phyloP scores from a whole-genome alignment of 1,284 basidiomycete genomes.

The Leccinum fuscescens region DNA sequence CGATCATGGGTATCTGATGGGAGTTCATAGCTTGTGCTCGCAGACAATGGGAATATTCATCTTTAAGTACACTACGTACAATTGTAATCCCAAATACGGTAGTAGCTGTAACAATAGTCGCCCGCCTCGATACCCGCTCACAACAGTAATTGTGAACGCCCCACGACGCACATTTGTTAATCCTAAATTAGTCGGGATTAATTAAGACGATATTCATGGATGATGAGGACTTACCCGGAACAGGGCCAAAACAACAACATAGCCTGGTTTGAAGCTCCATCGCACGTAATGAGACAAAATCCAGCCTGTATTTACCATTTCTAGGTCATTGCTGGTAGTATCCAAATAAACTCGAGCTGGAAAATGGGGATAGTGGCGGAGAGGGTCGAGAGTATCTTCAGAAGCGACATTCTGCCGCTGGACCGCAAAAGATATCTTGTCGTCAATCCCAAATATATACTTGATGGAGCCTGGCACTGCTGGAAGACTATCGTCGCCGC shows the following conservation, averaged over 20 bases:
- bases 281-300: neutral
- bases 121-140: neutral
- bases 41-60: neutral
- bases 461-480: constrained; percentile 6
- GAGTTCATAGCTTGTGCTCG: neutral
- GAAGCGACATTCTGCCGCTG: neutral
- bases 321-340: neutral
- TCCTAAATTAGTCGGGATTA: neutral
- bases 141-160: neutral
- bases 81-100: neutral
- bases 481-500: neutral
- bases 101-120: neutral
- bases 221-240: neutral
- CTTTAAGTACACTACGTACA: neutral
- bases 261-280: neutral
- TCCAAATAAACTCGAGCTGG: neutral
- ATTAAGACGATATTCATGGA: neutral
- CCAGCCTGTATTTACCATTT: neutral
- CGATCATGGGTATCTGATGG: neutral
- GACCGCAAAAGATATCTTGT: constrained; percentile 4
- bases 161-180: neutral
- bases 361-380: neutral
- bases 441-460: constrained; percentile 7
- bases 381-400: neutral
- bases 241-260: neutral